Base-by-base conservation (phyloP, 371 early-diverging fungal species). In the Rhizopus stolonifer region DNA sequence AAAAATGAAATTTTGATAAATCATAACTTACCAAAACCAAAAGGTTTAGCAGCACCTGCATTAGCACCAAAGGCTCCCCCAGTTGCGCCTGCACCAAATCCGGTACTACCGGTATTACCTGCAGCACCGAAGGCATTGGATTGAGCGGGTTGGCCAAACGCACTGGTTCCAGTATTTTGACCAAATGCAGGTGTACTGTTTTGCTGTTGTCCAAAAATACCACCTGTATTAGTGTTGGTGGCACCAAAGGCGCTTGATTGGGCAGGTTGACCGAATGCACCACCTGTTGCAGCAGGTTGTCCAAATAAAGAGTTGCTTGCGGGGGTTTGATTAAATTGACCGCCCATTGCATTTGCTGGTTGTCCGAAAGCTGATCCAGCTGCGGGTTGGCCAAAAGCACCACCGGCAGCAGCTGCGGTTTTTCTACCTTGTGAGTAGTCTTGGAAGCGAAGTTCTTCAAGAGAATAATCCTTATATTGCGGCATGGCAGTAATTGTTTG, bases 371-470 rank as follows among this genome's bases (percentile, higher is more conserved):
- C 77, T 18, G 54, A 53, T 14, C 79, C 82, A 60, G 75, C 77
- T 3, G 67, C 70, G 15, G 61, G 48, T 29, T 58, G 56, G n/a
- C 64, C 64, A 54, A 64, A 64, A 0, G 66, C 54, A n/a, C 56
- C 55, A 25, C 64, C 63, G 32, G 56, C 64, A 34, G 64, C 54
- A 11, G 58, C 56, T 5, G 85, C 77, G 11, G 69, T 81, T 59
- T 93, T 91, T 56, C 94, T 90, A 39, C 86, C 86, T 60, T 90
- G 85, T 46, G 74, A 66, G 56, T 97, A 97, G 66, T 97, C 98
- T 78, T 92, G 87, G 5, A 91, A 63, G 26, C 96, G 84, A 44
- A 97, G 85, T 70, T 97, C 98, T 83, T 96, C 96, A 29, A 87
- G 79, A 15, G 93, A 94, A 63, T 73, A 93, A 43, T 80, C 84